A percentile compares a stretch with the other conserved stretches of the same genome.
Evolutionary conservation across 139 green algal genomes (phyloP).

Genomic region (Asterochloris erici): DNA sequence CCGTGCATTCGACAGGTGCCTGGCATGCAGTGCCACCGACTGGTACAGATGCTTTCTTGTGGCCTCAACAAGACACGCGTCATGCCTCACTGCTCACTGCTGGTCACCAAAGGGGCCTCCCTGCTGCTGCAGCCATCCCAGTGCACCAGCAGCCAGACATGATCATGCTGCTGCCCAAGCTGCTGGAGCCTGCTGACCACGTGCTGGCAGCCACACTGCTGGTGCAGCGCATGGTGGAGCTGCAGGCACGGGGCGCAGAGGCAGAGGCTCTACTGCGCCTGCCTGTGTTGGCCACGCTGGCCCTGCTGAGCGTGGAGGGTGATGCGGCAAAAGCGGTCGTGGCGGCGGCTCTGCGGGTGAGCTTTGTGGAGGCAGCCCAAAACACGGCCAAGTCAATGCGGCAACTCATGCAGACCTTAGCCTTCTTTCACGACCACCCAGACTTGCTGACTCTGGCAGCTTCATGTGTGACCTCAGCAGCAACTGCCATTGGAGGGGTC

Average conservation of each 20-base stretch:
- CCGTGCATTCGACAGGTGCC: neutral
- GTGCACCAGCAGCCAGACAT: conserved; percentile 40
- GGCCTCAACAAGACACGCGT: neutral
- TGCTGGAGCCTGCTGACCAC: conserved; percentile 34
- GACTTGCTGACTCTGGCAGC: neutral
- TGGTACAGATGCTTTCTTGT: neutral
- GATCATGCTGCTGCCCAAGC: conserved; percentile 44
- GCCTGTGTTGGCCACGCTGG: conserved; percentile 41
- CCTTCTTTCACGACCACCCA: neutral
- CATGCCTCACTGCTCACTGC: neutral
- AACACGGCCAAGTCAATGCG: neutral
- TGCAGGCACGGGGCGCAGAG: conserved; percentile 16
- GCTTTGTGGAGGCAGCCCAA: neutral
- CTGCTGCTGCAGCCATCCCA: conserved; percentile 26
- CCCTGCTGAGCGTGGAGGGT: conserved; percentile 35
- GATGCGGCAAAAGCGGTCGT: conserved; percentile 28
- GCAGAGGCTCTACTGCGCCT: conserved; percentile 30
- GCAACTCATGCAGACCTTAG: neutral
- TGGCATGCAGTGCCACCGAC: neutral
- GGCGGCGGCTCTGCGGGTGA: conserved; percentile 27
- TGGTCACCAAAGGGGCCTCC: no score
- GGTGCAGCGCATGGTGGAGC: conserved; percentile 32
- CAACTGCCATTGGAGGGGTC: no score
- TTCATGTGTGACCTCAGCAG: neutral
- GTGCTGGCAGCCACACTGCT: conserved; percentile 27